Percentiles rank a stretch among this genome's conserved stretches.
phyloP scores from a whole-genome alignment of 805 yeast genomes.

The Pichia ethanolica region DNA sequence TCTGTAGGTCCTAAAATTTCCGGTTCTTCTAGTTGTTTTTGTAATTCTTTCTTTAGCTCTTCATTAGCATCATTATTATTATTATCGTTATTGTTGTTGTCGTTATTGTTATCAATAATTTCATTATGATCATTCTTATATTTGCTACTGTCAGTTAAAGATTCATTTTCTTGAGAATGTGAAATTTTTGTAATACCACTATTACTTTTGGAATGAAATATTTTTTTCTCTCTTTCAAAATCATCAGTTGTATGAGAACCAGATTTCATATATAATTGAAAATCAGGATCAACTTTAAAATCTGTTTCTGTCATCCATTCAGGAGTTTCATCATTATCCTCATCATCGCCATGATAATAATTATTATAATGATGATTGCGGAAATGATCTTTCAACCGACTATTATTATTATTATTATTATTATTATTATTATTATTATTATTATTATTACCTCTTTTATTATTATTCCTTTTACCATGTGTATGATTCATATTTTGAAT shows the following conservation, averaged over 20 bases:
- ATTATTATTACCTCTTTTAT: not conserved
- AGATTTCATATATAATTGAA: constrained; percentile 18
- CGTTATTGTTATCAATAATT: too few relatives aligned
- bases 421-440: not conserved
- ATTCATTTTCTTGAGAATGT: not conserved
- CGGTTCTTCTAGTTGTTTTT: constrained; percentile 7
- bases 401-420: not conserved
- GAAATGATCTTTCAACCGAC: not conserved
- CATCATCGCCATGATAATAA: not conserved
- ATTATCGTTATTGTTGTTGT: not conserved
- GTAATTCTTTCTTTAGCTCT: constrained; percentile 1
- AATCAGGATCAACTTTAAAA: constrained; percentile 25
- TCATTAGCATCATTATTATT: not conserved
- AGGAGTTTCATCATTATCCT: constrained; percentile 15
- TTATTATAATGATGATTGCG: not conserved
- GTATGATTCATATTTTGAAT: not conserved
- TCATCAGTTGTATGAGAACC: constrained; percentile 25
- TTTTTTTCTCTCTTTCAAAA: constrained; percentile 24
- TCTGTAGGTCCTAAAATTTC: constrained; percentile 12
- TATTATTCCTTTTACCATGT: not conserved
- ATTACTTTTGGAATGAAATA: constrained; percentile 10
- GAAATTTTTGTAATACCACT: not conserved
- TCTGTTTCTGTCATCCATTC: constrained; percentile 29
- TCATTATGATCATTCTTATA: not conserved
- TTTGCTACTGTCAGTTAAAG: too few relatives aligned